A percentile compares a stretch with the other conserved stretches of the same genome.
Evolutionary conservation across 106 monocot species (phyloP).

Genomic region (Dendrobium nobile): DNA sequence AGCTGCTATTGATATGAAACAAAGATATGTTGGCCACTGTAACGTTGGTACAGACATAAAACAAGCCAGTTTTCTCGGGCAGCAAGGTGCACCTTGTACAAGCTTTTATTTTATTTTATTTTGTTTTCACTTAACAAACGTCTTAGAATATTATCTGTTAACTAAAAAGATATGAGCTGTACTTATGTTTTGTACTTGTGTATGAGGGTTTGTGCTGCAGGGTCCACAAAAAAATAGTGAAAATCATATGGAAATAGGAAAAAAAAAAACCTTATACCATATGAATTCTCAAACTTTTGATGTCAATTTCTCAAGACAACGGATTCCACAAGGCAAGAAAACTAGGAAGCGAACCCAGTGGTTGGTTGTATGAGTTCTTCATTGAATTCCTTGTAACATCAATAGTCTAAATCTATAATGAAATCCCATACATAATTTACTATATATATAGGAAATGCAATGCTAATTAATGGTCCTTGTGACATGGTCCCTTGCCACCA

Average conservation of each 20-base stretch:
- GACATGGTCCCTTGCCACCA: no score
- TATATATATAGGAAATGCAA: no score
- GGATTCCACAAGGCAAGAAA: no score
- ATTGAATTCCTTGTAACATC: no score
- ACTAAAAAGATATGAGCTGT: neutral
- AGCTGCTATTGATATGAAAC: slow-evolving; percentile 79
- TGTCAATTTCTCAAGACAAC: no score
- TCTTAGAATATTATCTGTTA: neutral
- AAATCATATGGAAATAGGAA: neutral
- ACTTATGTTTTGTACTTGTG: neutral
- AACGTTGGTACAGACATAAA: slow-evolving; percentile 99
- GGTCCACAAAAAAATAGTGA: neutral
- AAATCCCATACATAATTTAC: no score
- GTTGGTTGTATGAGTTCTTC: no score
- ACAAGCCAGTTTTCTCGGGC: slow-evolving; percentile 96
- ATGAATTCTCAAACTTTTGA: no score
- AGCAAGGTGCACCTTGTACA: slow-evolving; percentile 35
- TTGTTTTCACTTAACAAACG: neutral
- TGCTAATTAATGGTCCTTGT: no score
- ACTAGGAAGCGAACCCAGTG: no score
- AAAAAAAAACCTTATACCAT: neutral
- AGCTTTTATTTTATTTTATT: neutral
- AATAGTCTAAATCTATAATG: no score
- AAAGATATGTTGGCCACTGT: slow-evolving; percentile 94
- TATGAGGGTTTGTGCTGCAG: neutral